Percentiles rank a stretch among this genome's conserved stretches.
phyloP scores from a whole-genome alignment of 2,329 filamentous ascomycete genomes.

The Zymoseptoria brevis region DNA sequence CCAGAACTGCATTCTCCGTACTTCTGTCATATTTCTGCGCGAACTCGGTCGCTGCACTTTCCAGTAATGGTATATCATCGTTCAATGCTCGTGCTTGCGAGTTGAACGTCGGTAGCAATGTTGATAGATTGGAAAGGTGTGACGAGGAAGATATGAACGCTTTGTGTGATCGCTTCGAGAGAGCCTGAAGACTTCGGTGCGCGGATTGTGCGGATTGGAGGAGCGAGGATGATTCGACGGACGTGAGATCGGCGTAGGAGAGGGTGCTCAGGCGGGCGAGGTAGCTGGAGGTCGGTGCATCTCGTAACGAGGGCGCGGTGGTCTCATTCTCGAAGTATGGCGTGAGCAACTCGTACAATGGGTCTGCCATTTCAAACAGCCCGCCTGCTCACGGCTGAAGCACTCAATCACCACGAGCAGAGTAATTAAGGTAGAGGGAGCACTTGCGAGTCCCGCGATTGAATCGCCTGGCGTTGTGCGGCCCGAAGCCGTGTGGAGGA shows the following conservation, averaged over 20 bases:
- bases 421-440: not conserved
- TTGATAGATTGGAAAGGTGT: conserved; percentile 64
- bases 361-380: conserved; percentile 41
- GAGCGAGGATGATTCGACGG: conserved; percentile 71
- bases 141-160: conserved; percentile 73
- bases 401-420: not conserved
- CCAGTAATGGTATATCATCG: conserved; percentile 67
- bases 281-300: conserved; percentile 58
- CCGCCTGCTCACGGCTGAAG: not conserved
- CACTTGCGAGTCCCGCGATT: not conserved
- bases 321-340: conserved; percentile 48
- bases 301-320: conserved; percentile 34
- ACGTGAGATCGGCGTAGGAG: conserved; percentile 62
- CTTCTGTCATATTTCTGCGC: conserved; percentile 74
- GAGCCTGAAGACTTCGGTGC: conserved; percentile 72
- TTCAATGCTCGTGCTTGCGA: conserved; percentile 59
- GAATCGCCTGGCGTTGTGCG: not conserved
- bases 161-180: conserved; percentile 84
- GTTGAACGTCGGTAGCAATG: conserved; percentile 63
- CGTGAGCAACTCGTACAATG: conserved; percentile 64
- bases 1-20: conserved; percentile 54
- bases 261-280: conserved; percentile 70
- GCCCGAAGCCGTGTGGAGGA: not conserved
- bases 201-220: conserved; percentile 72
- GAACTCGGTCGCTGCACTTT: conserved; percentile 70